Evolutionary conservation across 495 filamentous ascomycete species (phyloP).

Genomic region (Lentithecium fluviatile): DNA sequence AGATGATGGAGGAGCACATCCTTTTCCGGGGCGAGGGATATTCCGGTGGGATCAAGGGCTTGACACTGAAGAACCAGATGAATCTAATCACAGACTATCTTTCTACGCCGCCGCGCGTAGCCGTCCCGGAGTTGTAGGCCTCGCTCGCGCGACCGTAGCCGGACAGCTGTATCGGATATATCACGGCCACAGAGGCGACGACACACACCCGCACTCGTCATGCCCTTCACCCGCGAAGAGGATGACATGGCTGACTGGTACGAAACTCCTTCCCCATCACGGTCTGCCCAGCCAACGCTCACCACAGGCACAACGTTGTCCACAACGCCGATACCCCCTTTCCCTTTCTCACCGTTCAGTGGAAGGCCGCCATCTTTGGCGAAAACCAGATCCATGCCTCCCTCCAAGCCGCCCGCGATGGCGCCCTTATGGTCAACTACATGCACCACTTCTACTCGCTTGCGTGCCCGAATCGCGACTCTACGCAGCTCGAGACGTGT

Average conservation of each 20-base stretch:
- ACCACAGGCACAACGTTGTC: constrained; percentile 19
- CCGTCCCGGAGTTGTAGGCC: constrained; percentile 8
- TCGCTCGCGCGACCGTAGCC: constrained; percentile 16
- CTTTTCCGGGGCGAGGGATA: constrained; percentile 19
- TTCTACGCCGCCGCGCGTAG: constrained; percentile 8
- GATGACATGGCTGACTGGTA: constrained; percentile 20
- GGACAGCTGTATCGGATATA: constrained; percentile 21
- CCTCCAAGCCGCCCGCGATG: constrained; percentile 12
- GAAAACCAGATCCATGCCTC: constrained; percentile 16
- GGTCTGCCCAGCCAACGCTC: constrained; percentile 7
- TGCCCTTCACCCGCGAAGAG: constrained; percentile 13
- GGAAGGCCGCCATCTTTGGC: constrained; percentile 9
- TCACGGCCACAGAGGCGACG: constrained; percentile 9
- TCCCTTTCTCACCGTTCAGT: constrained; percentile 15
- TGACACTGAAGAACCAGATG: constrained; percentile 20
- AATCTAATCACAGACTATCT: constrained; percentile 25
- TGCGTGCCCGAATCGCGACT: constrained; percentile 9
- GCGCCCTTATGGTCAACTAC: constrained; percentile 19
- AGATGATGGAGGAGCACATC: constrained; percentile 22
- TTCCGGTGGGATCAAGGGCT: constrained; percentile 9
- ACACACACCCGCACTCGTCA: constrained; percentile 7
- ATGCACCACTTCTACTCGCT: constrained; percentile 14
- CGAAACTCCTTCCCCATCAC: not conserved
- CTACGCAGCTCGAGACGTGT: constrained; percentile 16
- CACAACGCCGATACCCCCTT: constrained; percentile 16